A percentile compares a stretch with the other conserved stretches of the same genome.
Conservation (phyloP, 2,329 filamentous ascomycete species). For the Teratosphaeria epicoccoides region DNA sequence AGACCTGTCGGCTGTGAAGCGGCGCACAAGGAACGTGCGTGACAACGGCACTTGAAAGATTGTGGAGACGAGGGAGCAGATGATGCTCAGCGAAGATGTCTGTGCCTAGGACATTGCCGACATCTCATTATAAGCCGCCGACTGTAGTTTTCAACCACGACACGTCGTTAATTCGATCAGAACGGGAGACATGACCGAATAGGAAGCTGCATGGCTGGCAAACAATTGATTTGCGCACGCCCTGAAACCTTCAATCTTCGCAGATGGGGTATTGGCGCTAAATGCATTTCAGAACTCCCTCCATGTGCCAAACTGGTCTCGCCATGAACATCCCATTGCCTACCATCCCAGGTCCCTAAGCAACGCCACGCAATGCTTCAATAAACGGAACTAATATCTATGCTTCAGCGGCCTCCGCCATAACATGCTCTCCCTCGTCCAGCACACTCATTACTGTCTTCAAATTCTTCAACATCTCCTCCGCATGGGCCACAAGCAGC, state of each 20-base stretch:
- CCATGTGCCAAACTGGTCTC: not conserved
- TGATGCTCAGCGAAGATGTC: no score
- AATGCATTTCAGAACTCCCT: slow-evolving; percentile 2
- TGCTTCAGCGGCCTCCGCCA: slow-evolving; percentile 34
- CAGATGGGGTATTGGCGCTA: slow-evolving; percentile 7
- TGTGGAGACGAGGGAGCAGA: no score
- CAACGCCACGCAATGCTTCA: slow-evolving; percentile 3
- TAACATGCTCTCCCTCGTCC: slow-evolving; percentile 87
- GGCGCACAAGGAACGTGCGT: no score
- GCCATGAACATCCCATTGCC: not conserved
- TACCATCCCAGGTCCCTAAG: not conserved
- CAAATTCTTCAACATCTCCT: slow-evolving; percentile 72
- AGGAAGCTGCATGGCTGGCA: not conserved
- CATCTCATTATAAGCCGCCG: no score
- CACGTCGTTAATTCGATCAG: no score
- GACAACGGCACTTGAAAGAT: no score
- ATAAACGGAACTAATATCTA: slow-evolving; percentile 2
- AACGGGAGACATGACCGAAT: not conserved
- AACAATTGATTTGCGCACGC: not conserved
- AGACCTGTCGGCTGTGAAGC: no score
- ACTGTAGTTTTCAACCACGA: no score
- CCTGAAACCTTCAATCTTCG: slow-evolving; percentile 3
- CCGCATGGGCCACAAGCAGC: slow-evolving; percentile 76
- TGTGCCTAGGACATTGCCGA: no score
- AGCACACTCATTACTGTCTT: slow-evolving; percentile 75